Evolutionary conservation across 208 protist species (phyloP).

Genomic region (Crithidia acanthocephali): DNA sequence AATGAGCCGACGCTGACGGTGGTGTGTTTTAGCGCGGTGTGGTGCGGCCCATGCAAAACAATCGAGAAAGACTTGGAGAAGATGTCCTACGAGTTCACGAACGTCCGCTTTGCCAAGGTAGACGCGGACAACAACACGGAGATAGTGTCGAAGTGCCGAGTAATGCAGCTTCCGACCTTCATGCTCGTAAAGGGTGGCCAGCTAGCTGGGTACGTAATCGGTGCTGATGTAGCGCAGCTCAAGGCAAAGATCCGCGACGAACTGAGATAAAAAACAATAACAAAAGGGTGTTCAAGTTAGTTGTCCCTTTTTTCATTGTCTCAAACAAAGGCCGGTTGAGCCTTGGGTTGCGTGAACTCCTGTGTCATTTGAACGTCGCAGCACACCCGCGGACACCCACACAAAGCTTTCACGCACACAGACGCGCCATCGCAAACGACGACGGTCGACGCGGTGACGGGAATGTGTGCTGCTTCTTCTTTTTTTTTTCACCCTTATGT

Average conservation of each 20-base stretch:
- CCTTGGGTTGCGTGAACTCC: neutral
- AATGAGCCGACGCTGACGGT: slow-evolving; percentile 63
- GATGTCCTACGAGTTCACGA: slow-evolving; percentile 77
- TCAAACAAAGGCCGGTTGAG: no score
- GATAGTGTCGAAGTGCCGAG: slow-evolving; percentile 77
- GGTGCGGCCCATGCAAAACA: slow-evolving; percentile 83
- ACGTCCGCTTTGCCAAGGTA: slow-evolving; percentile 73
- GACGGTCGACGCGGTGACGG: neutral
- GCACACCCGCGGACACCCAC: neutral
- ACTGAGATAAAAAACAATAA: slow-evolving; percentile 20
- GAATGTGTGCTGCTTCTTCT: neutral
- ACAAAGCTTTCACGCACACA: no score
- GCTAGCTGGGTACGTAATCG: slow-evolving; percentile 78
- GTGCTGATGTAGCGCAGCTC: slow-evolving; percentile 62
- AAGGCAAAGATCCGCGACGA: slow-evolving; percentile 68
- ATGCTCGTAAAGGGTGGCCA: slow-evolving; percentile 68
- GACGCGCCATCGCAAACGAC: neutral
- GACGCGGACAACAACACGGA: slow-evolving; percentile 85
- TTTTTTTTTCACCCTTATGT: neutral
- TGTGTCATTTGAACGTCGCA: neutral
- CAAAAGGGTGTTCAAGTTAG: no score
- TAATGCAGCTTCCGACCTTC: slow-evolving; percentile 81
- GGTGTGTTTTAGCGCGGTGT: slow-evolving; percentile 79
- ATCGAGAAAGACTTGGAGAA: slow-evolving; percentile 80
- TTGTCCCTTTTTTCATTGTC: no score